A percentile compares a stretch with the other conserved stretches of the same genome.
Conservation (phyloP, 495 filamentous ascomycete species). For the Penicillium parvum region DNA sequence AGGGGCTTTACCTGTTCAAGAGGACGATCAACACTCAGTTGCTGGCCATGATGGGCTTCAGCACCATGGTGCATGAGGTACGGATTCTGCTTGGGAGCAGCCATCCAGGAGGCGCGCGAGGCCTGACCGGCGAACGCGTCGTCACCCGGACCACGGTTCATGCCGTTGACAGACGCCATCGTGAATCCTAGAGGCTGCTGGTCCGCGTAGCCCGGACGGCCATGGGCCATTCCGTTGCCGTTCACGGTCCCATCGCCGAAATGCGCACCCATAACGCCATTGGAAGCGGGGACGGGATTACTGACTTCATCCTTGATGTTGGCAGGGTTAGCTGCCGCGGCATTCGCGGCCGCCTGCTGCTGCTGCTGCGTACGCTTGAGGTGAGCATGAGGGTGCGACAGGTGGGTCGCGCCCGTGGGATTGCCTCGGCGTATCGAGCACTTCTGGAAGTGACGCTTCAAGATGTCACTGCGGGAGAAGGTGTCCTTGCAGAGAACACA, state of each 20-base stretch:
- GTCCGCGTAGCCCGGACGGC: conserved; percentile 38
- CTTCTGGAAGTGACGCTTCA: conserved; percentile 98
- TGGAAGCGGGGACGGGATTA: conserved; percentile 41
- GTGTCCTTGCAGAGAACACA: conserved; percentile 95
- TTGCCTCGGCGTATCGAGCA: conserved; percentile 94
- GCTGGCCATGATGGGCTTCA: conserved; percentile 41
- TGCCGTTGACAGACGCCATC: conserved; percentile 45
- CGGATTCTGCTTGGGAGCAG: conserved; percentile 46
- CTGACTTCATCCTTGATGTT: conserved; percentile 48
- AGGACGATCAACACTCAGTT: conserved; percentile 46
- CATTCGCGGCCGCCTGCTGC: conserved; percentile 43
- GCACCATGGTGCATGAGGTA: conserved; percentile 43
- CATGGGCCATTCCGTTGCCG: conserved; percentile 39
- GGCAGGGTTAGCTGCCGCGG: conserved; percentile 52
- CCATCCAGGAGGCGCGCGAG: conserved; percentile 43
- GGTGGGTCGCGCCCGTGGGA: conserved; percentile 84
- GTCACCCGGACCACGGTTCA: conserved; percentile 41
- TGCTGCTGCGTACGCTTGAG: conserved; percentile 74
- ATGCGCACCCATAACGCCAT: conserved; percentile 42
- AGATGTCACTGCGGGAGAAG: conserved; percentile 96
- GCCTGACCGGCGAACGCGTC: conserved; percentile 38
- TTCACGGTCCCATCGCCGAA: conserved; percentile 45
- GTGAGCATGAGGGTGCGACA: conserved; percentile 86
- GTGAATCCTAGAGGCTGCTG: conserved; percentile 45
- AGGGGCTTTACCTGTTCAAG: conserved; percentile 50